Evolutionary conservation across 2,329 filamentous ascomycete species (phyloP).

Genomic region (Tricladium varicosporioides): DNA sequence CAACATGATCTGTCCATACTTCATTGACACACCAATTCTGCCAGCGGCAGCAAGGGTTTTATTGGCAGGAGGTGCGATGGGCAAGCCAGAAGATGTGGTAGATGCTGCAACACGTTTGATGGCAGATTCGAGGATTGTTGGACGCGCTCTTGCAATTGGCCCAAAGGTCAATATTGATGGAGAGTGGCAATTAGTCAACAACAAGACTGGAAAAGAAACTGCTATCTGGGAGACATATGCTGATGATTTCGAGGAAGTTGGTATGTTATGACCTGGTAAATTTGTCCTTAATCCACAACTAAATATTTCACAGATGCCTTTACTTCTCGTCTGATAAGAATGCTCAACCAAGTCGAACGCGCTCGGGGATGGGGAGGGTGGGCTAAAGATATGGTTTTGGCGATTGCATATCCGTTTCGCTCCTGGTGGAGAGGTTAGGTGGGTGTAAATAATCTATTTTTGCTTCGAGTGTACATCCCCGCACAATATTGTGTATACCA

Average conservation of each 20-base stretch:
- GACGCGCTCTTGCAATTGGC: slow-evolving; percentile 56
- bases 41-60: slow-evolving; percentile 44
- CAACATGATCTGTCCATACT: slow-evolving; percentile 68
- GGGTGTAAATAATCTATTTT: not conserved
- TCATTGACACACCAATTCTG: slow-evolving; percentile 61
- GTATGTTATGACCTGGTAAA: slow-evolving; percentile 12
- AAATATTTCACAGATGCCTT: slow-evolving; percentile 46
- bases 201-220: slow-evolving; percentile 34
- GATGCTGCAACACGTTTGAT: slow-evolving; percentile 62
- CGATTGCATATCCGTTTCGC: slow-evolving; percentile 24
- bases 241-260: slow-evolving; percentile 52
- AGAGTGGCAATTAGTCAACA: slow-evolving; percentile 29
- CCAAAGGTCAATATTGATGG: slow-evolving; percentile 51
- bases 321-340: slow-evolving; percentile 47
- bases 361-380: slow-evolving; percentile 54
- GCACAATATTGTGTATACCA: too few relatives aligned
- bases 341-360: slow-evolving; percentile 51
- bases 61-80: slow-evolving; percentile 55
- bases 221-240: slow-evolving; percentile 61
- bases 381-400: slow-evolving; percentile 22
- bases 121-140: slow-evolving; percentile 55
- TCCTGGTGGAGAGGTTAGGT: slow-evolving; percentile 4
- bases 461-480: not conserved
- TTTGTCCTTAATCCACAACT: not conserved
- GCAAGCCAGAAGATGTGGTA: slow-evolving; percentile 56